Percentiles rank a stretch among this genome's conserved stretches.
Evolutionary conservation across 169 alveolate species (phyloP).

Genomic region (Cyclospora cayetanensis): DNA sequence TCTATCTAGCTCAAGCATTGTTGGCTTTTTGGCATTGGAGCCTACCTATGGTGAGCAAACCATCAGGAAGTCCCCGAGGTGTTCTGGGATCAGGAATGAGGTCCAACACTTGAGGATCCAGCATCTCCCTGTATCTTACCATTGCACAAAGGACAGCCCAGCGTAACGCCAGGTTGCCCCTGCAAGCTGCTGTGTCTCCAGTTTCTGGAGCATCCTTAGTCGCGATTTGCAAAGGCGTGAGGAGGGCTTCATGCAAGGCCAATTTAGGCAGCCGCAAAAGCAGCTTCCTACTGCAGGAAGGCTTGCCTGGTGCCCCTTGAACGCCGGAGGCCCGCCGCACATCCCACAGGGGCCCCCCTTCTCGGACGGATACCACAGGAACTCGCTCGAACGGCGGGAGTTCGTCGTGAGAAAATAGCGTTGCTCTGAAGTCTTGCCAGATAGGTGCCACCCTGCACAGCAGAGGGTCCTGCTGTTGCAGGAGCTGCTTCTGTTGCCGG

Average conservation of each 20-base stretch:
- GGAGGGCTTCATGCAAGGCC: slow-evolving; percentile 18
- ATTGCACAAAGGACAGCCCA: slow-evolving; percentile 30
- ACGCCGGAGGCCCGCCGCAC: not conserved
- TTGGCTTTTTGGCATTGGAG: no score
- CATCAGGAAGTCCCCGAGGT: not conserved
- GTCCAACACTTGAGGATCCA: not conserved
- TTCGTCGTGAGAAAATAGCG: not conserved
- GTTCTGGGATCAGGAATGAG: not conserved
- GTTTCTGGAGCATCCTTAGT: not conserved
- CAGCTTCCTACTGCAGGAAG: not conserved
- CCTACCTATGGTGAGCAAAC: not conserved
- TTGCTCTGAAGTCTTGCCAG: slow-evolving; percentile 2
- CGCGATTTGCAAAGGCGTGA: not conserved
- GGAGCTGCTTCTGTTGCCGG: slow-evolving; percentile 10
- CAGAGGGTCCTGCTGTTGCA: not conserved
- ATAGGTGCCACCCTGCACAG: not conserved
- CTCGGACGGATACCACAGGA: not conserved
- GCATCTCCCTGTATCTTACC: slow-evolving; percentile 34
- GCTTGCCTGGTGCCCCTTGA: slow-evolving; percentile 3
- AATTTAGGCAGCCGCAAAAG: slow-evolving; percentile 16
- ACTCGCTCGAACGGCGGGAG: not conserved
- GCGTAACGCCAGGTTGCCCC: not conserved
- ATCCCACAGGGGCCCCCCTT: not conserved
- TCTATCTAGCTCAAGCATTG: no score
- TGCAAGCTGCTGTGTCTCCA: not conserved